phyloP scores from a whole-genome alignment of 2,329 filamentous ascomycete genomes.

The Fusarium palustre region DNA sequence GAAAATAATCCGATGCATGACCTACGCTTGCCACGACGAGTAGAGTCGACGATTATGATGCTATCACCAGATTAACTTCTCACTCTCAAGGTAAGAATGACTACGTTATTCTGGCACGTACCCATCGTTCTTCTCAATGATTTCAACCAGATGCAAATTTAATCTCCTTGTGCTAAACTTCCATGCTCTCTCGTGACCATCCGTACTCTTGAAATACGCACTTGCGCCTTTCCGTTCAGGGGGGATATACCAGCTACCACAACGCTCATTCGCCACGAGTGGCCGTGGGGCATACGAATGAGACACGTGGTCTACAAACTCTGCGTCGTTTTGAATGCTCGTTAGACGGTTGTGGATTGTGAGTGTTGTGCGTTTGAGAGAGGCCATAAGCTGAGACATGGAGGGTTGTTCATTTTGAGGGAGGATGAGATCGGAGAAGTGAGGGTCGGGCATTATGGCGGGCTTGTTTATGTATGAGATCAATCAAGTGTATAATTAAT shows the following conservation, averaged over 20 bases:
- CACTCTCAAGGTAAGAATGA: neutral
- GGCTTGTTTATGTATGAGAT: too few species aligned
- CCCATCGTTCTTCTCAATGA: constrained; percentile 76
- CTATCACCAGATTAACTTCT: constrained; percentile 51
- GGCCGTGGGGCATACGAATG: constrained; percentile 67
- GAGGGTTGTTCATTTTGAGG: constrained; percentile 72
- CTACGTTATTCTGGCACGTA: constrained; percentile 52
- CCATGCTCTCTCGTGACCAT: constrained; percentile 93
- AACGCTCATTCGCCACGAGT: constrained; percentile 91
- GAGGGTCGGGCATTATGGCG: constrained; percentile 42
- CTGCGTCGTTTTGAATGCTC: constrained; percentile 81
- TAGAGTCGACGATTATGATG: constrained; percentile 91
- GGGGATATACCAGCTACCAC: constrained; percentile 93
- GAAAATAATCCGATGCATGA: constrained; percentile 13
- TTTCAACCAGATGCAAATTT: constrained; percentile 82
- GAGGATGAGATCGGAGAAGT: constrained; percentile 61
- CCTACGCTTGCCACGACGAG: constrained; percentile 85
- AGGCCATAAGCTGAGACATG: constrained; percentile 75
- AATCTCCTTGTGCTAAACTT: constrained; percentile 85
- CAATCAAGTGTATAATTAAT: too few species aligned
- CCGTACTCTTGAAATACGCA: constrained; percentile 97
- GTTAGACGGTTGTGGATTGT: constrained; percentile 83
- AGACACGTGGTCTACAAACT: constrained; percentile 75
- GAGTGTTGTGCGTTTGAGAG: constrained; percentile 80
- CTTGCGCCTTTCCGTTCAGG: constrained; percentile 74